Conservation (phyloP, 106 monocot genomes). For the Amphibolis antarctica region DNA sequence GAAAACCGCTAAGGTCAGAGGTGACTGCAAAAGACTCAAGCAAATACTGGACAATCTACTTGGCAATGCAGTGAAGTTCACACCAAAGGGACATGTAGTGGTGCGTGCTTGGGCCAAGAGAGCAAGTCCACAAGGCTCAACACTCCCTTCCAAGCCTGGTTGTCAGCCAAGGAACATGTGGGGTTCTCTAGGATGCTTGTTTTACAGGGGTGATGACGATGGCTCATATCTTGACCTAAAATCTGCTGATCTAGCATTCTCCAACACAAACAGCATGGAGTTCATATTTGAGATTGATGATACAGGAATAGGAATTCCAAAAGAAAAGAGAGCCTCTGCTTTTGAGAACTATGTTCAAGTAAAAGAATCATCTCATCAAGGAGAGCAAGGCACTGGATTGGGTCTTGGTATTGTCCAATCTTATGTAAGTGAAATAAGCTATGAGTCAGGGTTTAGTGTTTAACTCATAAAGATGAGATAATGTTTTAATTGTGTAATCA, state of each 20-base stretch:
- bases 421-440: too few species aligned
- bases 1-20: constrained; percentile 37
- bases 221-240: background rate
- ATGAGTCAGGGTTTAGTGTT: too few species aligned
- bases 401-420: constrained; percentile 96
- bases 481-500: too few species aligned
- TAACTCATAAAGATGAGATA: too few species aligned
- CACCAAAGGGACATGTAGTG: constrained; percentile 49
- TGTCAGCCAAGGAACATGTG: constrained; percentile 6
- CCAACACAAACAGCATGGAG: constrained; percentile 30
- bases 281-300: constrained; percentile 81
- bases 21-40: constrained; percentile 55
- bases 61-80: constrained; percentile 85
- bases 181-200: constrained; percentile 5
- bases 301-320: constrained; percentile 72
- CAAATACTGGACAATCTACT: constrained; percentile 80
- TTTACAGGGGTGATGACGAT: constrained; percentile 8
- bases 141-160: background rate
- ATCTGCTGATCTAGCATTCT: background rate
- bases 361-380: constrained; percentile 22
- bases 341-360: constrained; percentile 96
- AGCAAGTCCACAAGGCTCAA: background rate
- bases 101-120: constrained; percentile 53
- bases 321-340: constrained; percentile 59
- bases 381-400: constrained; percentile 67